These are phyloP conservation scores for Talaromyces nanjingensis DNA, from an alignment of 495 filamentous ascomycete species.

Conservation along the genomic window DNA sequence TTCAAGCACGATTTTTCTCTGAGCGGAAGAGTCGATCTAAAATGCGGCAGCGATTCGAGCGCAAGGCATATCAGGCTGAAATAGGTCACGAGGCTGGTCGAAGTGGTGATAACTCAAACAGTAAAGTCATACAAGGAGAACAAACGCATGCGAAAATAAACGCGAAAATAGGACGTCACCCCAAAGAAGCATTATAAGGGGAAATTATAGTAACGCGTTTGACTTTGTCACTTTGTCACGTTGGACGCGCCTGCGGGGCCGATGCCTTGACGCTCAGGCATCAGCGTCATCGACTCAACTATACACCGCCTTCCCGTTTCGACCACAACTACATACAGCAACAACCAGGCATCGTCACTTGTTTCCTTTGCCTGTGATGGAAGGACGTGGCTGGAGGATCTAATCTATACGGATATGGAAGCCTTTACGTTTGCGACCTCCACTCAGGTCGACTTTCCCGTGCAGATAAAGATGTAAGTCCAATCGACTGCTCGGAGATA, in stretches of 20 bases:
- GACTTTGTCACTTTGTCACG: not conserved
- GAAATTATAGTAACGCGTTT: not conserved
- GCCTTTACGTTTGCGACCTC: conserved; percentile 91
- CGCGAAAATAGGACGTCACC: not conserved
- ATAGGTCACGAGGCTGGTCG: not conserved
- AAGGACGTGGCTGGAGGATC: not conserved
- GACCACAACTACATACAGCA: not conserved
- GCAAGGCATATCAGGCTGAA: not conserved
- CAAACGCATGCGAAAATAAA: not conserved
- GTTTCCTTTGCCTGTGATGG: not conserved
- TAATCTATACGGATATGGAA: conserved; percentile 56
- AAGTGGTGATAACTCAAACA: not conserved
- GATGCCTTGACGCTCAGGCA: not conserved
- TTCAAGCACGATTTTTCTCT: not conserved
- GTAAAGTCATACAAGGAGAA: not conserved
- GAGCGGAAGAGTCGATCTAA: conserved; percentile 1
- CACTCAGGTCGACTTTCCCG: conserved; percentile 64
- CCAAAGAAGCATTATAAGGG: not conserved
- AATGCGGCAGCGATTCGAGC: not conserved
- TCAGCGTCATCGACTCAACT: not conserved
- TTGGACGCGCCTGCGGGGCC: not conserved
- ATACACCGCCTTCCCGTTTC: not conserved
- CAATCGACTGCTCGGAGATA: not conserved
- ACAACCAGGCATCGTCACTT: not conserved
- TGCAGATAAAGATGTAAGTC: conserved; percentile 77